Conservation (phyloP, 2,329 filamentous ascomycete species). For the Elsinoe necatrix region DNA sequence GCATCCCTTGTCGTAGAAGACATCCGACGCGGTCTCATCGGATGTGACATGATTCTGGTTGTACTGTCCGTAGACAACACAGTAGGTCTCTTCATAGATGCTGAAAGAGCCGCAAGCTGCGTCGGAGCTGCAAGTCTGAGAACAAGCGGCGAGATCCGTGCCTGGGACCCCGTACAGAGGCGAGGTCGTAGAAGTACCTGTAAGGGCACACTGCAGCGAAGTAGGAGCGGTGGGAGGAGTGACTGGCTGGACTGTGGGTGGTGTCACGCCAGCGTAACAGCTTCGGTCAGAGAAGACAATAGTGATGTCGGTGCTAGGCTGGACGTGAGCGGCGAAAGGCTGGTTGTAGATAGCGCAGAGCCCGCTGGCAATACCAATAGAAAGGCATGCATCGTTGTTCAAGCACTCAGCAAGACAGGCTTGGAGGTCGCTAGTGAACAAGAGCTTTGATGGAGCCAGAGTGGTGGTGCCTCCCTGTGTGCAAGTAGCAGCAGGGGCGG, state of each 20-base stretch:
- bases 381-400: background rate
- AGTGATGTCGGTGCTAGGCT: background rate
- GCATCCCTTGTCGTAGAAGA: slow-evolving; percentile 4
- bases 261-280: slow-evolving; percentile 3
- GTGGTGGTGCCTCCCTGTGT: background rate
- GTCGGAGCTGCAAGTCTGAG: background rate
- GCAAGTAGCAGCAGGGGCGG: slow-evolving; percentile 3
- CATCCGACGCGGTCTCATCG: background rate
- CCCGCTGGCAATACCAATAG: background rate
- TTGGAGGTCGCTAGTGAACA: background rate
- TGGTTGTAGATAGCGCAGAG: slow-evolving; percentile 6
- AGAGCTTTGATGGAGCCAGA: background rate
- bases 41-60: background rate
- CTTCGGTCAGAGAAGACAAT: slow-evolving; percentile 8
- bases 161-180: background rate
- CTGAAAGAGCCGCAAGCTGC: background rate
- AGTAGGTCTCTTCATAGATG: slow-evolving; percentile 4
- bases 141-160: background rate
- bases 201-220: background rate
- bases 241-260: background rate
- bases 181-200: background rate
- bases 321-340: background rate
- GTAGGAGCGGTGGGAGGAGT: background rate
- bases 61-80: background rate
- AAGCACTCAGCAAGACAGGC: background rate